Conservation (phyloP, 441 rosid genomes). For the Jatropha multifida region DNA sequence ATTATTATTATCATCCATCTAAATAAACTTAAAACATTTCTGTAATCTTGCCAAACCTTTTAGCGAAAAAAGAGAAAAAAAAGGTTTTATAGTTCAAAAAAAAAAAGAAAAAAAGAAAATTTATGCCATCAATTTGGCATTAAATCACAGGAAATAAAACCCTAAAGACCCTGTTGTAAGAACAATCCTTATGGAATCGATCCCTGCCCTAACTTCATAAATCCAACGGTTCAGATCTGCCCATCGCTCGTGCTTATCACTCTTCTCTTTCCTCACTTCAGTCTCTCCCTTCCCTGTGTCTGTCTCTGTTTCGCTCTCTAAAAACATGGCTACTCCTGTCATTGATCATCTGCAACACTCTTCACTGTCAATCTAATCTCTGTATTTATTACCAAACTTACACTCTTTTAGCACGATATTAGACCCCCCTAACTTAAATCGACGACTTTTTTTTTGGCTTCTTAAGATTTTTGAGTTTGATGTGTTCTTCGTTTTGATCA, state of each 20-base stretch:
- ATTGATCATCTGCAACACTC: constrained; percentile 20
- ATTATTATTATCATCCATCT: too few relatives aligned
- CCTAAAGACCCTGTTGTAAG: constrained; percentile 33
- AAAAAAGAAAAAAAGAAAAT: neutral
- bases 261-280: constrained; percentile 27
- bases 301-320: constrained; percentile 21
- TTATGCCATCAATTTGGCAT: constrained; percentile 9
- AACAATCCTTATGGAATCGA: constrained; percentile 32
- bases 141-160: constrained; percentile 34
- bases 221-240: constrained; percentile 38
- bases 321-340: constrained; percentile 34
- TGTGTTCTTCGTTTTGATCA: constrained; percentile 28
- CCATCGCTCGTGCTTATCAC: constrained; percentile 40
- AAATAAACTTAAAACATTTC: neutral
- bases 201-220: constrained; percentile 31
- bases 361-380: constrained; percentile 32
- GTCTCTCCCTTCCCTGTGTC: constrained; percentile 11
- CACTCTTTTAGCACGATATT: constrained; percentile 11
- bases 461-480: constrained; percentile 6
- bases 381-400: constrained; percentile 8
- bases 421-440: constrained; percentile 3
- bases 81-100: neutral
- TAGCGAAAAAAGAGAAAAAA: neutral
- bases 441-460: neutral
- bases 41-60: too few relatives aligned